These are phyloP conservation scores for Ascomycota sp. DNA, from an alignment of 2,329 filamentous ascomycete genomes.

Conservation along the genomic window DNA sequence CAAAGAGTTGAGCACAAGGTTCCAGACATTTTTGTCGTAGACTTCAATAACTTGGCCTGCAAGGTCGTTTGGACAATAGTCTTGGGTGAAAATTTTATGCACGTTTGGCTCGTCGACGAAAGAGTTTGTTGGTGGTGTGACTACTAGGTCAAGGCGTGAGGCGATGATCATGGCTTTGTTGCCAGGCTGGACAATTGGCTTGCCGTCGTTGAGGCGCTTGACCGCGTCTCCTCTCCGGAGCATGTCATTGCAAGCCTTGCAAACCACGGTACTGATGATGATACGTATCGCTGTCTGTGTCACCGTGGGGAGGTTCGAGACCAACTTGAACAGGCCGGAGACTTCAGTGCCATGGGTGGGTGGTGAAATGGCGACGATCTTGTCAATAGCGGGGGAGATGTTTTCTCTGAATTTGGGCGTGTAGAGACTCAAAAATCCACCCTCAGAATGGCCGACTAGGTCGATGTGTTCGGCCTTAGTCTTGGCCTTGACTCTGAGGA, in stretches of 20 bases:
- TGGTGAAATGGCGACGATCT: conserved; percentile 5
- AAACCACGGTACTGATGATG: conserved; percentile 1
- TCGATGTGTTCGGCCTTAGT: conserved; percentile 6
- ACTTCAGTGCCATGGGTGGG: conserved; percentile 7
- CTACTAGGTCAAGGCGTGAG: conserved; percentile 2
- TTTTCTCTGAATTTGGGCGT: conserved; percentile 4
- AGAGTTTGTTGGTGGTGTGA: conserved; percentile 3
- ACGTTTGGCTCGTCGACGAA: conserved; percentile 5
- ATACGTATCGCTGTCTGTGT: background rate
- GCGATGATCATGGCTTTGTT: conserved; percentile 4
- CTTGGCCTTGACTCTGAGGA: conserved; percentile 3
- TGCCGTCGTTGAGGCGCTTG: conserved; percentile 2
- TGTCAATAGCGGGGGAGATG: conserved; percentile 3
- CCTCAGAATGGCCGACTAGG: conserved; percentile 7
- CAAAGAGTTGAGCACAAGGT: conserved; percentile 4
- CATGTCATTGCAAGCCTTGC: conserved; percentile 4
- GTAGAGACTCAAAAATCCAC: conserved; percentile 6
- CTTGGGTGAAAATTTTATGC: conserved; percentile 4
- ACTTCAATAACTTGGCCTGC: conserved; percentile 4
- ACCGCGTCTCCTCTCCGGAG: conserved; percentile 1
- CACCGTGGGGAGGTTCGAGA: conserved; percentile 1
- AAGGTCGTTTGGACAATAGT: conserved; percentile 3
- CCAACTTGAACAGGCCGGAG: conserved; percentile 3
- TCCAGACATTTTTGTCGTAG: conserved; percentile 4
- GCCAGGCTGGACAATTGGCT: conserved; percentile 4